Base-by-base conservation (phyloP, 2,329 filamentous ascomycete genomes). In the Pyrenochaeta sp. region DNA sequence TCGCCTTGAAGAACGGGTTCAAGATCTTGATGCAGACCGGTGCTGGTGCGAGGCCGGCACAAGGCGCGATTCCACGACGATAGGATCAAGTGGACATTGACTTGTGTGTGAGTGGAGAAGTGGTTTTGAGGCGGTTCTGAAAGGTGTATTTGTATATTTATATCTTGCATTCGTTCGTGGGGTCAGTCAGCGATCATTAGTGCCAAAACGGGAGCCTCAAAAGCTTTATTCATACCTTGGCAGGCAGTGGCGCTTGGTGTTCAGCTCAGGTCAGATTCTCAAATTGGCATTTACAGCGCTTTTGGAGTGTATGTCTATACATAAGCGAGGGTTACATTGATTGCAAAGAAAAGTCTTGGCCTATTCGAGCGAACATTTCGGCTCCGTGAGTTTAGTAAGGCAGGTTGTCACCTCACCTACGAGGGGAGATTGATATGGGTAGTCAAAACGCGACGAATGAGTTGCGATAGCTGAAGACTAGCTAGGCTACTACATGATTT, bases 1-100 rank as follows among this genome's bases (percentile, higher is more conserved):
- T 90, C 67, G 92, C 93, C 48, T 82, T 99, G 62, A 97, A 94
- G 83, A 99, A 99, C 80, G 95, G 94, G 5, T 98, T 98, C 84
- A 98, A 98, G 84, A 79, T 94, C 72, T 84, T 93, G 53, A 93
- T 93, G 75, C 83, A 84, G 8, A 58, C 51, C 19, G 66, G 61
- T 43, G 58, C 62, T 12, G 58, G 48, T 10, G 58, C 60, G 43
- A 54, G 57, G 34, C 54, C 59, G 4, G 42, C 52, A 8, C 61
- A 64, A 13, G 54, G 46, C 15, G 47, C 42, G 24, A 53, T 64
- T 22, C 52, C 60, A 1, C 47, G 65, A 28, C 58, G 62, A 25
- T 64, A 27, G 15, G 12, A 12, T 28, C 8, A 8, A 27, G 7
- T 5, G 13, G 10, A 24, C 5, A 4, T 19, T 27, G 19, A 43